Evolutionary conservation across 495 filamentous ascomycete genomes (phyloP), one percentile per base, ranked within the genome.

Genomic region (Penicillium paxilli): DNA sequence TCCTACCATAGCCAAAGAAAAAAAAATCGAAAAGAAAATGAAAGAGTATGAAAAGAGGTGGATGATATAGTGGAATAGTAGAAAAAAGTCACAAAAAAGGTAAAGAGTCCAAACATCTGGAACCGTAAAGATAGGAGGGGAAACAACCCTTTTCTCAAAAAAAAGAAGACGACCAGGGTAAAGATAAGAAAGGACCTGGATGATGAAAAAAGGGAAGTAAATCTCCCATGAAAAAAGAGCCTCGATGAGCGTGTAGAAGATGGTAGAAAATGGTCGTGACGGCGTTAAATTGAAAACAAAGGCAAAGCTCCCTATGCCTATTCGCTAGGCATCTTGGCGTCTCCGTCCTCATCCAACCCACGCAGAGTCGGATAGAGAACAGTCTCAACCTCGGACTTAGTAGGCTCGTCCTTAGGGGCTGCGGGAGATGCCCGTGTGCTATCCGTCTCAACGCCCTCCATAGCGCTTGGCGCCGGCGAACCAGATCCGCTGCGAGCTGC

Each of bases 361-460:
- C 77, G 67, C 35, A 83, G 60, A 8, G 66, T 70, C 25, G 80
- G 80, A 52, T 83, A 83, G 60, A 80, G 69, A 46, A 75, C 66
- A 5, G 53, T 57, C 25, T 59, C 64, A 10, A 28, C 49, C 33
- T 57, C 69, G 9, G 52, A 23, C 52, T 73, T 72, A 49, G 55
- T 19, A 4, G 54, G 23, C 40, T 65, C 48, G 23, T 65, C 63
- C 38, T 55, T 57, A n/a, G 40, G 12, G 0, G 55, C 40, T 32
- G 41, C 62, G 2, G 62, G 52, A 40, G 60, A 52, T n/a, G 52
- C 55, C 49, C 58, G 56, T 38, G 44, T 33, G 25, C 55, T 40
- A 47, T 45, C 51, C 35, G 55, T 64, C 52, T 77, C 71, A 23
- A 74, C 57, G 10, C 72, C 73, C 47, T 73, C 76, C 75, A 79